Evolutionary conservation across 2,329 filamentous ascomycete genomes (phyloP).

Genomic region (Diaporthe sp.): DNA sequence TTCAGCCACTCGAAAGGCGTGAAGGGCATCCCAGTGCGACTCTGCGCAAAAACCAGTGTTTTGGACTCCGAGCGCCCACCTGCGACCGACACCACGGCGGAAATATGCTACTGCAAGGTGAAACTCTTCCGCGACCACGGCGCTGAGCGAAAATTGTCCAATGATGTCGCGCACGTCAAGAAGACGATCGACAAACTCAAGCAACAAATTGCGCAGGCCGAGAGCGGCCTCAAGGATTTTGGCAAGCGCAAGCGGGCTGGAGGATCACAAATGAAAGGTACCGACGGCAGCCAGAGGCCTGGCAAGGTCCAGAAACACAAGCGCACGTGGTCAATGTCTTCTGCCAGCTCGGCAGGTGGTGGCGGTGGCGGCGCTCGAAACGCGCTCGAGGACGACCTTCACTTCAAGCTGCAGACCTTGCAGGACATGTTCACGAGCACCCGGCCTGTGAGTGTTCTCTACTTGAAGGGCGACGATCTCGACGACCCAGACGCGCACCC

Average conservation of each 20-base stretch:
- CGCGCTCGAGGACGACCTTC: constrained; percentile 79
- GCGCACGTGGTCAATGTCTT: constrained; percentile 95
- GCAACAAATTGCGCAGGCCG: constrained; percentile 87
- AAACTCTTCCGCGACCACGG: constrained; percentile 97
- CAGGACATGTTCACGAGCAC: constrained; percentile 93
- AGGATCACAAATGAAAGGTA: constrained; percentile 52
- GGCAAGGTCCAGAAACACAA: constrained; percentile 93
- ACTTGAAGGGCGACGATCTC: constrained; percentile 78
- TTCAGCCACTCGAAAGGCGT: constrained; percentile 99
- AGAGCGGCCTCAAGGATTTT: constrained; percentile 74
- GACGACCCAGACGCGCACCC: constrained; percentile 86
- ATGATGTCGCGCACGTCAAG: constrained; percentile 93
- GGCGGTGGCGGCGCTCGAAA: constrained; percentile 51
- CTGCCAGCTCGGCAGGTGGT: constrained; percentile 70
- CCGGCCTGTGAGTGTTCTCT: constrained; percentile 80
- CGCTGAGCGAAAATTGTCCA: constrained; percentile 92
- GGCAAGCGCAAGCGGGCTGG: constrained; percentile 71
- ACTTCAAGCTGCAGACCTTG: constrained; percentile 79
- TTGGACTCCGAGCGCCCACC: constrained; percentile 62
- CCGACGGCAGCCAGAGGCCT: constrained; percentile 66
- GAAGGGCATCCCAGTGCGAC: constrained; percentile 93
- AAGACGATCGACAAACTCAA: constrained; percentile 97
- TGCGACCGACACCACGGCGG: constrained; percentile 60
- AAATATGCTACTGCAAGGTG: constrained; percentile 95
- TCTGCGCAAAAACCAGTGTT: constrained; percentile 89